These are phyloP conservation scores for Mallotus nudiflorus DNA, from an alignment of 345 rosid genomes.

Conservation along the genomic window DNA sequence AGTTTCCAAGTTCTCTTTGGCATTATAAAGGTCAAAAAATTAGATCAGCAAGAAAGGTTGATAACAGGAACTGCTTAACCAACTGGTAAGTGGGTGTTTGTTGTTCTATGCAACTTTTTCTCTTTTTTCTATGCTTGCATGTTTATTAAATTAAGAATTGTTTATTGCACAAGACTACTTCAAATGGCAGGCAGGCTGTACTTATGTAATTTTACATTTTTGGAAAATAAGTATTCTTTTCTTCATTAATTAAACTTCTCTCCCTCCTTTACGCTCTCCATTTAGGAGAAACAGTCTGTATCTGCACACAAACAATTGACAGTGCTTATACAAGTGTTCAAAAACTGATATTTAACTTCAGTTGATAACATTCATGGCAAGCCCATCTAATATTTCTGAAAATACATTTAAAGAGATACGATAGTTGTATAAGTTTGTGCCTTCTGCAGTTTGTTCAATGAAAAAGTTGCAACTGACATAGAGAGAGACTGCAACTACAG, in stretches of 20 bases:
- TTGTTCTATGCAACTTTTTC: background rate
- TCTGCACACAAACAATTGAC: no score
- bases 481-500: background rate
- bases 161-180: background rate
- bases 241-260: background rate
- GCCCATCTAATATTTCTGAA: no score
- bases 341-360: no score
- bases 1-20: constrained; percentile 81
- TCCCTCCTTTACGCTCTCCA: background rate
- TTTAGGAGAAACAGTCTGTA: no score
- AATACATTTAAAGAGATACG: no score
- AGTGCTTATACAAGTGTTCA: no score
- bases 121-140: background rate
- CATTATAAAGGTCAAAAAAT: constrained; percentile 70
- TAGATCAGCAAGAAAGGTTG: constrained; percentile 80
- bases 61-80: constrained; percentile 88
- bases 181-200: background rate
- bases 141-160: background rate
- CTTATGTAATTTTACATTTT: background rate
- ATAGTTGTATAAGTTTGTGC: no score
- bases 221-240: no score
- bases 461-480: background rate
- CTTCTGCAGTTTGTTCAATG: background rate
- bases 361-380: no score
- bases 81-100: constrained; percentile 32